Evolutionary conservation across 2,329 filamentous ascomycete genomes (phyloP), one percentile per base, ranked within the genome.

Genomic region (Pestalotiopsis sp.): DNA sequence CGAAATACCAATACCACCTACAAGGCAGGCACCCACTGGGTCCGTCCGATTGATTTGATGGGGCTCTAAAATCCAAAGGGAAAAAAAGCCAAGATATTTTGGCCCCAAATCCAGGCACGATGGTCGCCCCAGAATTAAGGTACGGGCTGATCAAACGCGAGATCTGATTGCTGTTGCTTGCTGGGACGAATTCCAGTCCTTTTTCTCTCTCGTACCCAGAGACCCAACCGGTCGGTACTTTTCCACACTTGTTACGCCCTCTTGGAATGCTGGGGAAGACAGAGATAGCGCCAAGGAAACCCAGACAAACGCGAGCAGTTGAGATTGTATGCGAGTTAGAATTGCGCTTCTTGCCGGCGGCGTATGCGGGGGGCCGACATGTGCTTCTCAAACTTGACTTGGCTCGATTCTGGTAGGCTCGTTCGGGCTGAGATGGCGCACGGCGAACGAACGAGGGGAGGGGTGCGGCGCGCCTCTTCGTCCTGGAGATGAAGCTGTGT

Each of bases 401-500:
- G 57, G 57, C 57, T 60, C 17, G 45, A 52, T 52, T 52, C 17
- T 52, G 45, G 45, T 52, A 52, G 45, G 59, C 59, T 39, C 7
- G 61, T 39, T 27, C 20, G 20, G 61, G 61, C n/a, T 12, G 61
- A 45, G 61, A 64, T 52, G 39, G 25, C 61, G 38, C 36, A 45
- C 61, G 38, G 61, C 38, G 25, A 25, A 31, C 27, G 27, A 31
- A 36, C 31, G 31, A 36, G 31, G 31, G 20, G n/a, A 49, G 25
- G n/a, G 25, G 6, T 36, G 31, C 31, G n/a, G 41, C 61, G 45
- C 45, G 17, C 17, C 45, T 52, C 45, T 52, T 52, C 20, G 31
- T n/a, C 13, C 38, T 63, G 36, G 61, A 52, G 61, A 49, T 56
- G 36, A 58, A 58, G 20, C 17, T 66, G 63, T 57, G 49, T 66